phyloP scores from a whole-genome alignment of 73 alveolate genomes.

The Breviolum minutum region DNA sequence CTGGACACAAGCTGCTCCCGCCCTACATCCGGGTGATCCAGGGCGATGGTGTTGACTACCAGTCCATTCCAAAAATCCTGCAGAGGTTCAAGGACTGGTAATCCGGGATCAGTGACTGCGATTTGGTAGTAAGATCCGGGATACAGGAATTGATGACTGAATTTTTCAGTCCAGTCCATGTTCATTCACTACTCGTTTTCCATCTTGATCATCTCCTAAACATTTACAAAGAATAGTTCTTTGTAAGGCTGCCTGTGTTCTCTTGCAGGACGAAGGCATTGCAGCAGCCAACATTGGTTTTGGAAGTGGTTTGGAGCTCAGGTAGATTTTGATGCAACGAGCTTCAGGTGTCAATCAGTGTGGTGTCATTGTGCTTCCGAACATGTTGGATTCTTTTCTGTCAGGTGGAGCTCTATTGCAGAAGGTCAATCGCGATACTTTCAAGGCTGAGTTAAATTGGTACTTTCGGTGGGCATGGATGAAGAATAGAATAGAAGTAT shows the following conservation, averaged over 20 bases:
- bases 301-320: constrained; percentile 49
- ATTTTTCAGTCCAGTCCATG: neutral
- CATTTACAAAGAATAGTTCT: neutral
- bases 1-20: constrained; percentile 94
- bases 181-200: neutral
- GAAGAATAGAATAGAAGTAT: neutral
- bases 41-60: constrained; percentile 91
- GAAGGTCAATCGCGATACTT: constrained; percentile 89
- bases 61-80: constrained; percentile 84
- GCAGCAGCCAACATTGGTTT: constrained; percentile 86
- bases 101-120: too few species aligned
- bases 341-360: neutral
- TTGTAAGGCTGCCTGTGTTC: neutral
- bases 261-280: constrained; percentile 62
- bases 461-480: neutral
- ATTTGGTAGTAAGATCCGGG: neutral
- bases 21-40: constrained; percentile 93
- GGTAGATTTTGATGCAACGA: neutral
- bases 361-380: neutral
- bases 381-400: neutral
- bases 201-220: neutral
- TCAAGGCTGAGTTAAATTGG: too few species aligned
- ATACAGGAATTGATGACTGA: neutral
- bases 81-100: constrained; percentile 87
- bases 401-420: constrained; percentile 88